Evolutionary conservation across 768 basidiomycete genomes (phyloP).

Genomic region (Collybia nuda): DNA sequence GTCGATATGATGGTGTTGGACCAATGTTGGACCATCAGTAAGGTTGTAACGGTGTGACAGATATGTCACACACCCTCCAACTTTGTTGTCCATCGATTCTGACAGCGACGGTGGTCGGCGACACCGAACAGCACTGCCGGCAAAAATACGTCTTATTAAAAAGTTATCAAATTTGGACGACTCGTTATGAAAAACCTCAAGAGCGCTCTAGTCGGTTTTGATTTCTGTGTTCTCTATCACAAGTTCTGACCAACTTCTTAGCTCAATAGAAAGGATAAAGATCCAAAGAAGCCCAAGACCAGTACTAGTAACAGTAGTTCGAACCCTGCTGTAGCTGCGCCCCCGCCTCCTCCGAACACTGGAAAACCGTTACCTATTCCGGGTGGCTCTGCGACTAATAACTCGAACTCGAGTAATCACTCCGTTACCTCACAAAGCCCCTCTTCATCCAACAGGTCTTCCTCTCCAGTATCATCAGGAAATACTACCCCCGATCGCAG

Average conservation of each 20-base stretch:
- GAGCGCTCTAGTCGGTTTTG: conserved; percentile 68
- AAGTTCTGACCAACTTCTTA: conserved; percentile 27
- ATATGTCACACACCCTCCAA: conserved; percentile 24
- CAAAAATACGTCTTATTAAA: conserved; percentile 7
- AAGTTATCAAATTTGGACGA: conserved; percentile 7
- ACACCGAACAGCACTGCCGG: conserved; percentile 15
- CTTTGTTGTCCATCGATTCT: conserved; percentile 43
- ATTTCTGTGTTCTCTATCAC: conserved; percentile 13
- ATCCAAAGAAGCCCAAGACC: conserved; percentile 59
- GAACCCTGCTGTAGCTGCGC: conserved; percentile 37
- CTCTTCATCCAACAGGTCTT: conserved; percentile 41
- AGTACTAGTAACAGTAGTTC: conserved; percentile 18
- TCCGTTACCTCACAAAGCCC: conserved; percentile 38
- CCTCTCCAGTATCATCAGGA: conserved; percentile 36
- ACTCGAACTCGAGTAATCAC: conserved; percentile 35
- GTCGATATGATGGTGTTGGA: conserved; percentile 7
- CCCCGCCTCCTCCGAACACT: conserved; percentile 64
- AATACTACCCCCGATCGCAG: conserved; percentile 59
- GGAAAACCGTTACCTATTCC: conserved; percentile 64
- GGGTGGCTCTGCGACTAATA: conserved; percentile 31
- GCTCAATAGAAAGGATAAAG: conserved; percentile 71
- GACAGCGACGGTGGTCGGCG: conserved; percentile 19
- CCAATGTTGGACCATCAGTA: background rate
- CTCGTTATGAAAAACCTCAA: conserved; percentile 78
- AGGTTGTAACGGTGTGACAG: conserved; percentile 7